Percentiles rank a stretch among this genome's conserved stretches.
These are phyloP conservation scores for Calocybe indica DNA, from an alignment of 768 basidiomycete genomes.

Conservation along the genomic window DNA sequence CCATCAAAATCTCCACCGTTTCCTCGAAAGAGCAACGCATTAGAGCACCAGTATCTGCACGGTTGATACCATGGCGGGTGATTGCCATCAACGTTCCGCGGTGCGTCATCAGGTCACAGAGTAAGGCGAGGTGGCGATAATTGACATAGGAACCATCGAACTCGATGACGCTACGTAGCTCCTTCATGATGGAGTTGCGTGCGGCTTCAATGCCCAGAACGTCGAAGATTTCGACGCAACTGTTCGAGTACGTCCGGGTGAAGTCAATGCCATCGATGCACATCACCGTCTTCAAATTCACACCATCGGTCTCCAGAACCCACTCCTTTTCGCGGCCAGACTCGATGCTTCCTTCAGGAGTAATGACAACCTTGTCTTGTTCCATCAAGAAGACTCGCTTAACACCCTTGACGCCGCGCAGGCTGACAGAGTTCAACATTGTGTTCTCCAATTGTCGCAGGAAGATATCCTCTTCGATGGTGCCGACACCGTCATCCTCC, in stretches of 20 bases:
- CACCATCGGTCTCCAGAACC: constrained; percentile 96
- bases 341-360: constrained; percentile 60
- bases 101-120: constrained; percentile 98
- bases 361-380: constrained; percentile 71
- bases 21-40: constrained; percentile 99
- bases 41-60: constrained; percentile 96
- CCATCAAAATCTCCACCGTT: constrained; percentile 98
- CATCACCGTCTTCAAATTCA: constrained; percentile 94
- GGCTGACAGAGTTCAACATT: constrained; percentile 90
- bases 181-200: constrained; percentile 88
- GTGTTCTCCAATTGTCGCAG: constrained; percentile 93
- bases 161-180: constrained; percentile 93
- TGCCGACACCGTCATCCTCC: constrained; percentile 71
- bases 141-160: constrained; percentile 99
- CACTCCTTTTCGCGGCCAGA: constrained; percentile 75
- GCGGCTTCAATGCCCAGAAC: constrained; percentile 97
- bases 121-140: constrained; percentile 92
- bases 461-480: constrained; percentile 92
- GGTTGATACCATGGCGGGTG: constrained; percentile 98
- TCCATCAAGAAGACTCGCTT: constrained; percentile 90
- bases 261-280: constrained; percentile 94
- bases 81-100: constrained; percentile 95
- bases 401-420: constrained; percentile 90
- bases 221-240: constrained; percentile 90
- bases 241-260: constrained; percentile 92